Evolutionary conservation across 441 rosid species (phyloP).

Genomic region (Gossypium laxum): DNA sequence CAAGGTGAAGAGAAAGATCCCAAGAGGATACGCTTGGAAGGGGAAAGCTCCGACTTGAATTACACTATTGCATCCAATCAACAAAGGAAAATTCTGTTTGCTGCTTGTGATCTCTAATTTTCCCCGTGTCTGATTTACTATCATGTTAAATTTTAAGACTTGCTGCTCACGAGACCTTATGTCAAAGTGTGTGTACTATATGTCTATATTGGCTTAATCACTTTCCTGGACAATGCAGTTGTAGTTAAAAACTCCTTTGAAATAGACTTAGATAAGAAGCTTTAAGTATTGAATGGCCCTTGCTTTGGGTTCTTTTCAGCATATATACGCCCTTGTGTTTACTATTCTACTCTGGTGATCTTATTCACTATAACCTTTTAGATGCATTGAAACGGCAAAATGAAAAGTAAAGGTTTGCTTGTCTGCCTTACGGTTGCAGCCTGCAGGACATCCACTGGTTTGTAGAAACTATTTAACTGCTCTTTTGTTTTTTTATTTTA

Average conservation of each 20-base stretch:
- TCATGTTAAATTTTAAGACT: slow-evolving; percentile 24
- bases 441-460: background rate
- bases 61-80: slow-evolving; percentile 26
- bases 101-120: slow-evolving; percentile 24
- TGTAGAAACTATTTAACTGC: background rate
- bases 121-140: slow-evolving; percentile 17
- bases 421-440: background rate
- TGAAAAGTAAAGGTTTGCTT: background rate
- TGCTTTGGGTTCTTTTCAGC: slow-evolving; percentile 9
- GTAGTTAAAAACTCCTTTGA: slow-evolving; percentile 15
- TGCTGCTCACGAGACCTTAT: slow-evolving; percentile 35
- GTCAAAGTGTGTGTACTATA: slow-evolving; percentile 37
- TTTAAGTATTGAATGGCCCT: slow-evolving; percentile 19
- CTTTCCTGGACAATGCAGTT: slow-evolving; percentile 21
- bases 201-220: slow-evolving; percentile 21
- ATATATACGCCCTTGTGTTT: background rate
- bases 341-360: background rate
- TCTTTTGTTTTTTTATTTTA: background rate
- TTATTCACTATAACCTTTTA: background rate
- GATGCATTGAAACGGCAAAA: background rate
- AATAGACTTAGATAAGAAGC: slow-evolving; percentile 24
- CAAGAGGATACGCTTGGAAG: slow-evolving; percentile 73
- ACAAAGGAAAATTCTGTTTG: slow-evolving; percentile 25
- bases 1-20: slow-evolving; percentile 62
- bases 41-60: slow-evolving; percentile 46